A percentile compares a stretch with the other conserved stretches of the same genome.
Conservation (phyloP, 305 asterid species). For the Solanum chacoense region DNA sequence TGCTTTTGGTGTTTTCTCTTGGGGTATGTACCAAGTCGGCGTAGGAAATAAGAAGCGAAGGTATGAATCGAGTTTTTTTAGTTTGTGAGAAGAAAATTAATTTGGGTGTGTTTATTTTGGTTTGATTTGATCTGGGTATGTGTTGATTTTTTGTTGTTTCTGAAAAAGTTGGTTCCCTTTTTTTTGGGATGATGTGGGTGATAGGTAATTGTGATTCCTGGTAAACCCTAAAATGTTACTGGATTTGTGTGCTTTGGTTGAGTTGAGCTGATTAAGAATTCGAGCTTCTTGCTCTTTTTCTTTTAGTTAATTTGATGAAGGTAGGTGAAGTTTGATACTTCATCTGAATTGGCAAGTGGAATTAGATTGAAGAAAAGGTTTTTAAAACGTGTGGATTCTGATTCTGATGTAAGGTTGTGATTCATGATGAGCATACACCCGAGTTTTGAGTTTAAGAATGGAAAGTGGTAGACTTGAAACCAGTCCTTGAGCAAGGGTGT, state of each 20-base stretch:
- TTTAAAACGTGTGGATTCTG: neutral
- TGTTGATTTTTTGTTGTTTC: neutral
- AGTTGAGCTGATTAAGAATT: neutral
- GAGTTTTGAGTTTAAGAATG: neutral
- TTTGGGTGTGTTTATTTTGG: neutral
- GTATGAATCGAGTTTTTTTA: conserved; percentile 14
- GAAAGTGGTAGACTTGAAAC: neutral
- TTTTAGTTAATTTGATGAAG: neutral
- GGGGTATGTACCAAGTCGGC: conserved; percentile 96
- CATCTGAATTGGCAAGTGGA: neutral
- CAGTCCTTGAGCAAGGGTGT: neutral
- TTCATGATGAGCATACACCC: neutral
- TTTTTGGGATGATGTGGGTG: neutral
- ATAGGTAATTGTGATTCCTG: neutral
- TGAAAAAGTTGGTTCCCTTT: neutral
- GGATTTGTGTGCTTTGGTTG: neutral
- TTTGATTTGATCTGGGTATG: conserved; percentile 3
- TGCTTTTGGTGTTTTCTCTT: conserved; percentile 72
- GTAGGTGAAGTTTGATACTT: neutral
- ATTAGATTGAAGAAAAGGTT: neutral
- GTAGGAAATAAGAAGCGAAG: conserved; percentile 96
- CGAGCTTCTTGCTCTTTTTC: neutral
- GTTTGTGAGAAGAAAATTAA: neutral
- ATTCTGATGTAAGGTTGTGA: neutral
- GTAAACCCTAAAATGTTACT: neutral